Percentiles rank a stretch among this genome's conserved stretches.
Conservation (phyloP, 2,329 filamentous ascomycete species). For the Fusarium euwallaceae region DNA sequence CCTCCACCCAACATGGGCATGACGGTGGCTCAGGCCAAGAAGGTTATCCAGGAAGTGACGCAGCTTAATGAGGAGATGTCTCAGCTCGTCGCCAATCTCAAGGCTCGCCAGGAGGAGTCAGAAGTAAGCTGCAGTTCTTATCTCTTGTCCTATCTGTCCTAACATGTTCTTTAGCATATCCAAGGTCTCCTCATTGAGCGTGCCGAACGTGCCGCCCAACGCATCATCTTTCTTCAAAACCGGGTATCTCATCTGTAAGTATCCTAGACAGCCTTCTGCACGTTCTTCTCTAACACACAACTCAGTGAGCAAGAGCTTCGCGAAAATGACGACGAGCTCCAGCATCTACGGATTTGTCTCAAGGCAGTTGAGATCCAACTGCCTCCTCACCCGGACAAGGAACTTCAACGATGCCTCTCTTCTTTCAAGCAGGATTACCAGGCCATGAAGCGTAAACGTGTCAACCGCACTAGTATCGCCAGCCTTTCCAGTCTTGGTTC, state of each 20-base stretch:
- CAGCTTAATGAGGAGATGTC: slow-evolving; percentile 65
- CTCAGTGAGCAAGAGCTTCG: slow-evolving; percentile 67
- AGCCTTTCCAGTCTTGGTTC: slow-evolving; percentile 48
- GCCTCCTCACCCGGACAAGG: slow-evolving; percentile 64
- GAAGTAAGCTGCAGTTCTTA: slow-evolving; percentile 57
- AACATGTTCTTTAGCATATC: slow-evolving; percentile 64
- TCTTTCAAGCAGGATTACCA: slow-evolving; percentile 73
- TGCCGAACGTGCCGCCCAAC: slow-evolving; percentile 68
- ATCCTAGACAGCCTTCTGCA: too few species aligned
- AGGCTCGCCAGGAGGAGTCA: slow-evolving; percentile 70
- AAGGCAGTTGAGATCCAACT: slow-evolving; percentile 73
- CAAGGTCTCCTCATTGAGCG: slow-evolving; percentile 71
- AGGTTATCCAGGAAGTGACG: slow-evolving; percentile 52
- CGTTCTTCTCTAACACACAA: slow-evolving; percentile 22
- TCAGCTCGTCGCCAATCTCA: slow-evolving; percentile 63
- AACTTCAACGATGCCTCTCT: slow-evolving; percentile 70
- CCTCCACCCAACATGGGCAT: slow-evolving; percentile 49
- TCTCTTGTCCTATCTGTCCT: slow-evolving; percentile 35
- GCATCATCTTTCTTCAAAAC: slow-evolving; percentile 71
- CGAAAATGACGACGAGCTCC: slow-evolving; percentile 70
- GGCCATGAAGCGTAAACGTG: slow-evolving; percentile 61
- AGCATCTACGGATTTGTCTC: slow-evolving; percentile 72
- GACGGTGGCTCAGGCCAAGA: slow-evolving; percentile 53
- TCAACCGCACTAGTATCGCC: slow-evolving; percentile 49
- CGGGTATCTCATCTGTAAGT: slow-evolving; percentile 69